phyloP scores from a whole-genome alignment of 805 yeast species.

The Blastobotrys terrestris region DNA sequence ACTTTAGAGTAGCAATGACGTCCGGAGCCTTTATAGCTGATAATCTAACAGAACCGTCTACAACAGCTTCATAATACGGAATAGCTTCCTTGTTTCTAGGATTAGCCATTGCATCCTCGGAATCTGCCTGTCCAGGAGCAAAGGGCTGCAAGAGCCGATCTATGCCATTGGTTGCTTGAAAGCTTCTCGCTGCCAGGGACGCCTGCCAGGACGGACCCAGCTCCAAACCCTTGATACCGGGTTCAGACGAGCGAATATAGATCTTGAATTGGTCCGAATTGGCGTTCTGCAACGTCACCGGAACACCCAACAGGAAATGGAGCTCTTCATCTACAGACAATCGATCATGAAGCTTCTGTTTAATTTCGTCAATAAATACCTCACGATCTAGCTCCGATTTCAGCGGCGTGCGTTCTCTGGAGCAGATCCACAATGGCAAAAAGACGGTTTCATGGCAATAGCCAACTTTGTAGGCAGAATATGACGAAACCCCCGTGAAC shows the following conservation, averaged over 20 bases:
- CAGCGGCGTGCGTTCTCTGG: constrained; percentile 14
- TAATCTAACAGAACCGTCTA: constrained; percentile 11
- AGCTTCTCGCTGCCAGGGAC: constrained; percentile 16
- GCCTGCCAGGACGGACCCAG: constrained; percentile 12
- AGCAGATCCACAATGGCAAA: constrained; percentile 18
- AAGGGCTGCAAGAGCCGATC: constrained; percentile 16
- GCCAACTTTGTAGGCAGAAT: constrained; percentile 12
- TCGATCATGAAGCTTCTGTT: constrained; percentile 13
- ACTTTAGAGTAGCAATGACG: constrained; percentile 7
- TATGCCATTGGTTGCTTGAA: constrained; percentile 8
- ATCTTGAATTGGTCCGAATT: constrained; percentile 8
- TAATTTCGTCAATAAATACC: constrained; percentile 9
- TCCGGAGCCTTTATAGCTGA: background rate
- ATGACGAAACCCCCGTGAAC: constrained; percentile 8
- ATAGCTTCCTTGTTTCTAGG: constrained; percentile 4
- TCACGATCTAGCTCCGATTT: constrained; percentile 16
- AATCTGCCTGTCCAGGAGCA: constrained; percentile 11
- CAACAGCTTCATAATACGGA: constrained; percentile 12
- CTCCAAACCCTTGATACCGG: constrained; percentile 18
- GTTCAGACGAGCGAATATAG: constrained; percentile 13
- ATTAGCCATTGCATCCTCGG: constrained; percentile 13
- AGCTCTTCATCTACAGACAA: constrained; percentile 19
- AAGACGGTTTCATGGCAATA: constrained; percentile 15
- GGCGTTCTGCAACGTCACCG: constrained; percentile 7
- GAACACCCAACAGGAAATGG: constrained; percentile 15